These are phyloP conservation scores for Hypoxylon rickii DNA, from an alignment of 495 filamentous ascomycete species.

Conservation along the genomic window DNA sequence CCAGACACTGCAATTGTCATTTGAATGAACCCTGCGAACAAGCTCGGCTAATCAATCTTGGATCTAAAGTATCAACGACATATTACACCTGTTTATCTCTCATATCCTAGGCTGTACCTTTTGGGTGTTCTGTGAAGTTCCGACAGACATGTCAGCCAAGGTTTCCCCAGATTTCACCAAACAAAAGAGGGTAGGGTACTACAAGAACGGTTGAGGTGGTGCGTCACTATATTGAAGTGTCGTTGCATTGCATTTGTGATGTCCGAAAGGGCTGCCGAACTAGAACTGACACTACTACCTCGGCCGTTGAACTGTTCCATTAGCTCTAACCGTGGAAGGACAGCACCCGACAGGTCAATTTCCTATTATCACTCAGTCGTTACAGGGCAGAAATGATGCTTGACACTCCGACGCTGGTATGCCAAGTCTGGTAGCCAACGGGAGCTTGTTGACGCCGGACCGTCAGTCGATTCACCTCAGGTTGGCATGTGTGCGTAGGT, in stretches of 20 bases:
- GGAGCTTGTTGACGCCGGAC: constrained; percentile 14
- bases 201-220: constrained; percentile 16
- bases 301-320: constrained; percentile 27
- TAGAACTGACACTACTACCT: constrained; percentile 31
- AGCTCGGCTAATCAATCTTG: too few species aligned
- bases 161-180: constrained; percentile 36
- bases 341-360: constrained; percentile 17
- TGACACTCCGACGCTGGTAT: constrained; percentile 13
- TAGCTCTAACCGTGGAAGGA: constrained; percentile 8
- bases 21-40: too few species aligned
- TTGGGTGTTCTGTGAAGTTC: constrained; percentile 3
- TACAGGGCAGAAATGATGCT: constrained; percentile 21
- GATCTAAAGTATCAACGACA: too few species aligned
- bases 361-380: constrained; percentile 30
- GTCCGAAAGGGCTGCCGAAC: constrained; percentile 36
- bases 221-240: constrained; percentile 28
- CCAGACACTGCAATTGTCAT: too few species aligned
- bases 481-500: constrained; percentile 2
- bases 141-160: constrained; percentile 17
- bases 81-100: too few species aligned
- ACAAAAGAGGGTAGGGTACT: constrained; percentile 32
- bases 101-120: neutral
- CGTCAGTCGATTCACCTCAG: constrained; percentile 15
- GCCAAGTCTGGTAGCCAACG: constrained; percentile 17
- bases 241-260: constrained; percentile 31